These are phyloP conservation scores for Coleophoma cylindrospora DNA, from an alignment of 2,329 filamentous ascomycete species.

Conservation along the genomic window DNA sequence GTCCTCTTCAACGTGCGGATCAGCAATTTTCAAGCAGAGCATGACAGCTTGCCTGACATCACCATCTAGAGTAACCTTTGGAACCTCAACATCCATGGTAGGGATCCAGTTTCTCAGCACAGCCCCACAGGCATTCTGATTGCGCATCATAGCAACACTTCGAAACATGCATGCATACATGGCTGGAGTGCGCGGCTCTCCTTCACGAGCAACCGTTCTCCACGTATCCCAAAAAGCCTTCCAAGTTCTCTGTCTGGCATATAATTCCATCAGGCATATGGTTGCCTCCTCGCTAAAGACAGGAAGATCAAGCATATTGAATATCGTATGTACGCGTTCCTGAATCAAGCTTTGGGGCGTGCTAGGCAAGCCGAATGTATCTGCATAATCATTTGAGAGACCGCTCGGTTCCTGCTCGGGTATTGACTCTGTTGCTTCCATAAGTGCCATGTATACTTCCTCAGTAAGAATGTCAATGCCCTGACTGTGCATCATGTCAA, in stretches of 20 bases:
- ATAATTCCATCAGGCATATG: slow-evolving; percentile 38
- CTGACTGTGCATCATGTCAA: slow-evolving; percentile 35
- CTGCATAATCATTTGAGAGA: slow-evolving; percentile 2
- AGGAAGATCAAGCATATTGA: slow-evolving; percentile 40
- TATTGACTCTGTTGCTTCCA: slow-evolving; percentile 11
- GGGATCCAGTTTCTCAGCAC: slow-evolving; percentile 48
- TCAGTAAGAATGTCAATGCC: slow-evolving; percentile 33
- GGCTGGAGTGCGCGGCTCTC: slow-evolving; percentile 39
- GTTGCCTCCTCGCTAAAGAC: slow-evolving; percentile 33
- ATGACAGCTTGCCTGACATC: slow-evolving; percentile 42
- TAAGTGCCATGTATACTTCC: slow-evolving; percentile 19
- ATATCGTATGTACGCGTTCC: slow-evolving; percentile 32
- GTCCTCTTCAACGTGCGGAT: slow-evolving; percentile 32
- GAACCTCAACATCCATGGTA: slow-evolving; percentile 53
- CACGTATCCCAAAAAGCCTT: slow-evolving; percentile 57
- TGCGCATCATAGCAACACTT: slow-evolving; percentile 37
- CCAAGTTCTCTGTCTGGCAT: slow-evolving; percentile 45
- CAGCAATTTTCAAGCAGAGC: slow-evolving; percentile 48
- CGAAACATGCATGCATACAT: slow-evolving; percentile 53
- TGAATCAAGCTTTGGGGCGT: slow-evolving; percentile 12
- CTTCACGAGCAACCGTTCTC: slow-evolving; percentile 46
- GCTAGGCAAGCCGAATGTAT: slow-evolving; percentile 17
- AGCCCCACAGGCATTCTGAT: slow-evolving; percentile 38
- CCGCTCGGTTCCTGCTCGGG: not conserved
- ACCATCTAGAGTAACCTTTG: slow-evolving; percentile 39